Evolutionary conservation across 805 yeast species (phyloP).

Genomic region (Dipodascus albidus): DNA sequence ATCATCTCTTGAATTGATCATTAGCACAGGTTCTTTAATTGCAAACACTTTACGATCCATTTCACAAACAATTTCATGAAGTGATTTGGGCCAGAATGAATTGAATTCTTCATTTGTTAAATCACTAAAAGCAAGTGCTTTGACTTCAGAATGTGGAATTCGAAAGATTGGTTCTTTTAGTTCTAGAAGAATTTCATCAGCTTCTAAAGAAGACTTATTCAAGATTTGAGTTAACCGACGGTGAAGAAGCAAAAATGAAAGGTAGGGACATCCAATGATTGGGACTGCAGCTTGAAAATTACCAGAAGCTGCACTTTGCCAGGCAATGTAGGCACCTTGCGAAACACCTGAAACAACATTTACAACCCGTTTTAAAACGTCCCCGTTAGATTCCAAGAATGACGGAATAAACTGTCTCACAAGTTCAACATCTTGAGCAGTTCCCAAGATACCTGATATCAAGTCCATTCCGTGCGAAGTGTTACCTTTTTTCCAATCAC

Average conservation of each 20-base stretch:
- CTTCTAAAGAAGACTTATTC: neutral
- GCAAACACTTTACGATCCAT: slow-evolving; percentile 8
- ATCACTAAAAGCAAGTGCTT: neutral
- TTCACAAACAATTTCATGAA: slow-evolving; percentile 9
- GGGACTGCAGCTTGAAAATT: slow-evolving; percentile 34
- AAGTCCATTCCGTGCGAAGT: slow-evolving; percentile 40
- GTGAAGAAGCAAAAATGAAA: slow-evolving; percentile 34
- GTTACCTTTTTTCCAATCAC: slow-evolving; percentile 39
- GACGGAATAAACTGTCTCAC: slow-evolving; percentile 29
- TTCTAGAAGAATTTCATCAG: neutral
- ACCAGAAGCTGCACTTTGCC: slow-evolving; percentile 29
- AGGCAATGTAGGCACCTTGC: slow-evolving; percentile 47
- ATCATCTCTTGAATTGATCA: slow-evolving; percentile 27
- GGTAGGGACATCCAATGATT: slow-evolving; percentile 38
- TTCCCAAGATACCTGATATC: slow-evolving; percentile 37
- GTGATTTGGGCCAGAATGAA: slow-evolving; percentile 11
- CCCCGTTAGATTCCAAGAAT: neutral
- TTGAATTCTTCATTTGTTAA: slow-evolving; percentile 4
- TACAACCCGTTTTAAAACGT: slow-evolving; percentile 16
- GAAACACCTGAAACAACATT: slow-evolving; percentile 39
- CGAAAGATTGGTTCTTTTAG: neutral
- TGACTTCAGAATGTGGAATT: neutral
- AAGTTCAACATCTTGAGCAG: slow-evolving; percentile 33
- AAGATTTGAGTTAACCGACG: slow-evolving; percentile 5
- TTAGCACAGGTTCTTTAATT: slow-evolving; percentile 15